Evolutionary conservation across 2,329 filamentous ascomycete genomes (phyloP).

Genomic region (Emmonsiellopsis sp.): DNA sequence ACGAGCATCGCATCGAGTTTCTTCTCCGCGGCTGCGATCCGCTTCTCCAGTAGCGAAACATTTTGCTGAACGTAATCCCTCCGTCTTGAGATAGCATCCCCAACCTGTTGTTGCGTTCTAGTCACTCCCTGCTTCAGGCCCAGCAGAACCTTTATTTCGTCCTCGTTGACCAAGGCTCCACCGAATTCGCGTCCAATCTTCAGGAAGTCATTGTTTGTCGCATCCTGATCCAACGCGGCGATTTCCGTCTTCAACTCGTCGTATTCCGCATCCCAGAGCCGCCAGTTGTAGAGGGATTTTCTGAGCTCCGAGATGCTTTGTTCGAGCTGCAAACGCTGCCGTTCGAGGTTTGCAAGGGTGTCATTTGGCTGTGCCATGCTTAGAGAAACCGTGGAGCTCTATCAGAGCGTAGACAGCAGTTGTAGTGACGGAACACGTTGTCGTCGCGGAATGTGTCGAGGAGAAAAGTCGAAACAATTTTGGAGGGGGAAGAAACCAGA

Average conservation of each 20-base stretch:
- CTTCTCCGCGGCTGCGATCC: slow-evolving; percentile 59
- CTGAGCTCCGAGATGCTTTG: slow-evolving; percentile 64
- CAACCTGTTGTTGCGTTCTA: slow-evolving; percentile 54
- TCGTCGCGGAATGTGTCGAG: not conserved
- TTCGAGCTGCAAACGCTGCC: slow-evolving; percentile 66
- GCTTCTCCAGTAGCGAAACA: slow-evolving; percentile 62
- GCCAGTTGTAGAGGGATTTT: slow-evolving; percentile 76
- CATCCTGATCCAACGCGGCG: slow-evolving; percentile 42
- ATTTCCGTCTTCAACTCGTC: slow-evolving; percentile 81
- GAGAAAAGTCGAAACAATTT: not conserved
- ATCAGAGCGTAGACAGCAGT: too few species aligned
- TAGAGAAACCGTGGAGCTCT: too few species aligned
- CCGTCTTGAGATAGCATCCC: slow-evolving; percentile 60
- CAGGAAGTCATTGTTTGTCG: slow-evolving; percentile 47
- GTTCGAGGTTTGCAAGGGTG: slow-evolving; percentile 54
- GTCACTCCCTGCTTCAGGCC: slow-evolving; percentile 34
- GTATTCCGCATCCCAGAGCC: slow-evolving; percentile 84
- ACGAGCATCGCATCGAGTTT: slow-evolving; percentile 57
- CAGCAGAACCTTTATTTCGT: slow-evolving; percentile 49
- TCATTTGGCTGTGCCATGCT: slow-evolving; percentile 9
- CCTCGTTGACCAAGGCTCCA: slow-evolving; percentile 33
- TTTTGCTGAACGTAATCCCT: slow-evolving; percentile 88
- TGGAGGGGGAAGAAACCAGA: not conserved
- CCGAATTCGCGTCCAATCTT: slow-evolving; percentile 37
- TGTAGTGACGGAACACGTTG: not conserved